A percentile compares a stretch with the other conserved stretches of the same genome.
Evolutionary conservation across 257 asterid genomes (phyloP).

Genomic region (Haberlea rhodopensis): DNA sequence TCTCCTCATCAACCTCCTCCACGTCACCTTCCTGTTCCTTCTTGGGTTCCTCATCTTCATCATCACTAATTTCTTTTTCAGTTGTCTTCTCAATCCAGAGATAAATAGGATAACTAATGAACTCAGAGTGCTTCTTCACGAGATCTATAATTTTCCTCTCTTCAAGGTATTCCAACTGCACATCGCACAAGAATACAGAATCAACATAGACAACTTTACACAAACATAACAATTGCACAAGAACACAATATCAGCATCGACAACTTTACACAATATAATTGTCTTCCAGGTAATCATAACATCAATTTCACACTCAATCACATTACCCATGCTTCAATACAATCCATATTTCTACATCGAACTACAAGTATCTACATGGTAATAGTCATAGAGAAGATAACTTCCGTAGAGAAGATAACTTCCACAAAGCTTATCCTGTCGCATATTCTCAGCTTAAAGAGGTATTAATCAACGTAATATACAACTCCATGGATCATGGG

Average conservation of each 20-base stretch:
- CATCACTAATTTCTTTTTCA: slow-evolving; percentile 75
- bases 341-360: not conserved
- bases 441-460: not conserved
- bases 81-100: slow-evolving; percentile 80
- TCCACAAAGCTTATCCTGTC: too few relatives aligned
- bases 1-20: slow-evolving; percentile 72
- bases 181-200: not conserved
- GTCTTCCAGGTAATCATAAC: not conserved
- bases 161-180: slow-evolving; percentile 71
- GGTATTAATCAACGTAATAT: too few relatives aligned
- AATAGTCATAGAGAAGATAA: too few relatives aligned
- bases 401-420: too few relatives aligned
- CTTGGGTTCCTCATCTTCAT: slow-evolving; percentile 79
- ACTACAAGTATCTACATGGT: too few relatives aligned
- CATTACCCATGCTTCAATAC: too few relatives aligned
- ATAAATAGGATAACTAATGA: slow-evolving; percentile 75
- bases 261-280: not conserved
- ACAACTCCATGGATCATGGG: not conserved
- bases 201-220: not conserved
- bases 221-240: not conserved
- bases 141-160: slow-evolving; percentile 80
- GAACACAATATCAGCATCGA: not conserved
- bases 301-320: not conserved
- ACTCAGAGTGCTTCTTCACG: slow-evolving; percentile 81
- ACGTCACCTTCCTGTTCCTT: slow-evolving; percentile 66